Evolutionary conservation across 345 rosid species (phyloP).

Genomic region (Eucalyptus brandiana): DNA sequence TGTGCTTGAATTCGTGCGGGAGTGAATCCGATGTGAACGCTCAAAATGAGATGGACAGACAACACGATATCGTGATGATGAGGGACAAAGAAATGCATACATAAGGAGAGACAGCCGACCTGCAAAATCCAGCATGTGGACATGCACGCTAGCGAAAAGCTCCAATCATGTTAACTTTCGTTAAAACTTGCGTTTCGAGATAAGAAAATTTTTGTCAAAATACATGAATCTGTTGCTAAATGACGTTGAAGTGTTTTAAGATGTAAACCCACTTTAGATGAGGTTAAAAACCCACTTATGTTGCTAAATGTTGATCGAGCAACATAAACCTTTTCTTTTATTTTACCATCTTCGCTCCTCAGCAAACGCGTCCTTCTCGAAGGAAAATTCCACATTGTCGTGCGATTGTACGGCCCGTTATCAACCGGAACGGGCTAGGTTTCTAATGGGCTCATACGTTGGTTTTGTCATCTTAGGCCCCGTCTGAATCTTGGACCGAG

Average conservation of each 20-base stretch:
- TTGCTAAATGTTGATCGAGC: not conserved
- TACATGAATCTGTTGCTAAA: not conserved
- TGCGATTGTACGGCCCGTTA: not conserved
- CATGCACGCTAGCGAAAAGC: not conserved
- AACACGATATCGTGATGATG: not conserved
- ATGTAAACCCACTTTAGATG: not conserved
- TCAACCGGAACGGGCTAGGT: not conserved
- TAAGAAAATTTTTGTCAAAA: not conserved
- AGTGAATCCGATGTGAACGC: not conserved
- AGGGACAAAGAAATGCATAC: not conserved
- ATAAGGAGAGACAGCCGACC: not conserved
- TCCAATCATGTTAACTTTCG: not conserved
- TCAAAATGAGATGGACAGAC: not conserved
- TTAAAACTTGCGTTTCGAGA: not conserved
- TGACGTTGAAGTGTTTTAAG: accelerated
- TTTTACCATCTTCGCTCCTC: not conserved
- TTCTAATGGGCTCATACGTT: not conserved
- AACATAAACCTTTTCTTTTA: not conserved
- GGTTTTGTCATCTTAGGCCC: not conserved
- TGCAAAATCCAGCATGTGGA: not conserved
- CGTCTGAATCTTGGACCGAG: not conserved
- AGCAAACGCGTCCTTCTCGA: not conserved
- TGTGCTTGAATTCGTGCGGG: not conserved
- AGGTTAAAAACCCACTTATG: not conserved
- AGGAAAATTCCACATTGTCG: not conserved